Conservation (phyloP, 192 early-diverging fungal species). For the Obelidium mucronatum region DNA sequence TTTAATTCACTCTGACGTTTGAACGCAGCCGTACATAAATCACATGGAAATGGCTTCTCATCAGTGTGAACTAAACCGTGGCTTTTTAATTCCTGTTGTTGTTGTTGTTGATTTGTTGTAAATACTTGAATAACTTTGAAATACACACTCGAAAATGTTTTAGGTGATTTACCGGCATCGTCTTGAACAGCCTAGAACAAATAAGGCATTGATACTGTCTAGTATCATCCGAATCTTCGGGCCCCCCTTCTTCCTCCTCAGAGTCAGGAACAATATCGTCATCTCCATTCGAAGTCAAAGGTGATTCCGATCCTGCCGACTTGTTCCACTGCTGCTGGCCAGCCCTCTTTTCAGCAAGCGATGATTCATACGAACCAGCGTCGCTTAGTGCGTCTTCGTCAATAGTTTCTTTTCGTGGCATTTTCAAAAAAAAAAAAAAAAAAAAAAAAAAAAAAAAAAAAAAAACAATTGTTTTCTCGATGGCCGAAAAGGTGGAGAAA, state of each 20-base stretch:
- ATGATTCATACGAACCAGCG: no score
- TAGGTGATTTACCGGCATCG: not conserved
- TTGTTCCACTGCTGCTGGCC: no score
- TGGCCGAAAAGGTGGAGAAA: no score
- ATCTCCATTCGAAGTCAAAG: no score
- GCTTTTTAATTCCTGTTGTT: constrained; percentile 9
- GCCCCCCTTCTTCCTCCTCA: not conserved
- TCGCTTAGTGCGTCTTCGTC: no score
- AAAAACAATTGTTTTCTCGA: no score
- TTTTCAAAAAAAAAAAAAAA: no score
- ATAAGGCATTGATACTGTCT: not conserved
- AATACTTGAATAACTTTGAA: not conserved
- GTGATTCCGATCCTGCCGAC: no score
- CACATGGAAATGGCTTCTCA: constrained; percentile 11
- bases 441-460: no score
- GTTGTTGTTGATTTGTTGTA: not conserved
- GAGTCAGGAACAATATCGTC: no score
- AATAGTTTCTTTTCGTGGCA: no score
- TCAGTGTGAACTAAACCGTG: constrained; percentile 9
- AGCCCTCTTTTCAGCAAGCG: no score
- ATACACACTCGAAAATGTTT: not conserved
- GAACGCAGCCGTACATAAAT: constrained; percentile 1
- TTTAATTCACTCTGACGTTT: not conserved
- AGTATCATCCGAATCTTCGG: not conserved
- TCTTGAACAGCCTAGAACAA: not conserved